Evolutionary conservation across 768 basidiomycete species (phyloP).

Genomic region (Dioszegia crocea): DNA sequence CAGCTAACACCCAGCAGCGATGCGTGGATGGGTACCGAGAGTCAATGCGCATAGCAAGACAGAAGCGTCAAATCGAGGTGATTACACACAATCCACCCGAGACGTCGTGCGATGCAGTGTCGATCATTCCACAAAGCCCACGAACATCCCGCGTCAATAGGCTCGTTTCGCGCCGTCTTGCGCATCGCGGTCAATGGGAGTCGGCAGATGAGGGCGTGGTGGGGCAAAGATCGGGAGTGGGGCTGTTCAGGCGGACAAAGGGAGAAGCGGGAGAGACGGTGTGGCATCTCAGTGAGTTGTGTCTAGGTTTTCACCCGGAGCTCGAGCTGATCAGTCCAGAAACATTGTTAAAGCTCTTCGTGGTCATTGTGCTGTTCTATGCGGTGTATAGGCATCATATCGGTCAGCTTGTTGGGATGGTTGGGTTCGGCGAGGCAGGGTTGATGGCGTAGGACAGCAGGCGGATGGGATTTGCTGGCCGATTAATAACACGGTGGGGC

Average conservation of each 20-base stretch:
- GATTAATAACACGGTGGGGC: too few relatives aligned
- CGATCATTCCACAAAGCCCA: not conserved
- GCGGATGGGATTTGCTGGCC: too few relatives aligned
- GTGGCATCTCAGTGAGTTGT: slow-evolving; percentile 28
- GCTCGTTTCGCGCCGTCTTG: slow-evolving; percentile 15
- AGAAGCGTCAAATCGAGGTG: slow-evolving; percentile 10
- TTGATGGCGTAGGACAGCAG: not conserved
- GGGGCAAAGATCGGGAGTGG: not conserved
- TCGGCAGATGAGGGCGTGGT: not conserved
- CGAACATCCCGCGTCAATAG: slow-evolving; percentile 17
- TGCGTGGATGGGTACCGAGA: slow-evolving; percentile 50
- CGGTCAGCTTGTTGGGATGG: not conserved
- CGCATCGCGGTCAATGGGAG: slow-evolving; percentile 13
- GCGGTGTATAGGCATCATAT: slow-evolving; percentile 24
- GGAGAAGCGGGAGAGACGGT: slow-evolving; percentile 16
- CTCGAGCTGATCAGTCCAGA: slow-evolving; percentile 11
- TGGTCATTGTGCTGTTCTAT: slow-evolving; percentile 24
- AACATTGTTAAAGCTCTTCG: slow-evolving; percentile 19
- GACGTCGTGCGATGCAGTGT: not conserved
- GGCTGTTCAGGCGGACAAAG: not conserved
- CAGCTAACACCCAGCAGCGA: slow-evolving; percentile 19
- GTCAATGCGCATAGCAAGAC: slow-evolving; percentile 30
- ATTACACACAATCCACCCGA: slow-evolving; percentile 8
- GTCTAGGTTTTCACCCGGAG: not conserved
- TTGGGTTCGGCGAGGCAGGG: not conserved